Conservation (phyloP, 2,329 filamentous ascomycete species). For the Monascus ruber region DNA sequence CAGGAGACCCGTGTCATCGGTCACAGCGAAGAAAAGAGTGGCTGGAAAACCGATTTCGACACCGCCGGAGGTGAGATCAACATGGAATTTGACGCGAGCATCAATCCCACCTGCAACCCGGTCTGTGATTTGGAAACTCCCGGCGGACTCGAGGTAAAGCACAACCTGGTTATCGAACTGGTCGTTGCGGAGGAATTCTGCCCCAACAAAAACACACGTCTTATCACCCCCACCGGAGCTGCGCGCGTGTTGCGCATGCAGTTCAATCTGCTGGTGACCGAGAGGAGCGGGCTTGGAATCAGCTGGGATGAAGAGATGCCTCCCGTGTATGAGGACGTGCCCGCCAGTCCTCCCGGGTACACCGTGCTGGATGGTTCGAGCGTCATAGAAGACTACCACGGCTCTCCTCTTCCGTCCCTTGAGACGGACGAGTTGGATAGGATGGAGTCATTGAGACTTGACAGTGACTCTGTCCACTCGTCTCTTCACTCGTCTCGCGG, state of each 20-base stretch:
- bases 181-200: slow-evolving; percentile 87
- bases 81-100: slow-evolving; percentile 60
- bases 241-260: slow-evolving; percentile 88
- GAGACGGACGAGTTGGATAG: slow-evolving; percentile 38
- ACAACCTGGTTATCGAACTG: slow-evolving; percentile 82
- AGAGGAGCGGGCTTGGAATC: slow-evolving; percentile 76
- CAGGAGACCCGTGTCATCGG: slow-evolving; percentile 67
- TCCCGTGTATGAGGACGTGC: slow-evolving; percentile 87
- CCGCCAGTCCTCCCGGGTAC: slow-evolving; percentile 70
- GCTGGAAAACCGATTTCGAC: slow-evolving; percentile 77
- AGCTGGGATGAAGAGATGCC: slow-evolving; percentile 96
- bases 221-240: slow-evolving; percentile 76
- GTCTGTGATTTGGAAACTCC: slow-evolving; percentile 66
- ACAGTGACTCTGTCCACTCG: slow-evolving; percentile 21
- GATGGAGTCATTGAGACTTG: slow-evolving; percentile 26
- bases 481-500: slow-evolving; percentile 11
- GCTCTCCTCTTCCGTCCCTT: slow-evolving; percentile 28
- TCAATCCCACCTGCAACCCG: slow-evolving; percentile 52
- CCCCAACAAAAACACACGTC: slow-evolving; percentile 55
- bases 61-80: slow-evolving; percentile 63
- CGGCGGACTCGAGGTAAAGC: slow-evolving; percentile 66
- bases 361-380: slow-evolving; percentile 29
- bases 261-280: slow-evolving; percentile 71
- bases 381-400: slow-evolving; percentile 36
- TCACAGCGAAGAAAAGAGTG: slow-evolving; percentile 67